Evolutionary conservation across 768 basidiomycete species (phyloP).

Genomic region (Leccinum incarnatum): DNA sequence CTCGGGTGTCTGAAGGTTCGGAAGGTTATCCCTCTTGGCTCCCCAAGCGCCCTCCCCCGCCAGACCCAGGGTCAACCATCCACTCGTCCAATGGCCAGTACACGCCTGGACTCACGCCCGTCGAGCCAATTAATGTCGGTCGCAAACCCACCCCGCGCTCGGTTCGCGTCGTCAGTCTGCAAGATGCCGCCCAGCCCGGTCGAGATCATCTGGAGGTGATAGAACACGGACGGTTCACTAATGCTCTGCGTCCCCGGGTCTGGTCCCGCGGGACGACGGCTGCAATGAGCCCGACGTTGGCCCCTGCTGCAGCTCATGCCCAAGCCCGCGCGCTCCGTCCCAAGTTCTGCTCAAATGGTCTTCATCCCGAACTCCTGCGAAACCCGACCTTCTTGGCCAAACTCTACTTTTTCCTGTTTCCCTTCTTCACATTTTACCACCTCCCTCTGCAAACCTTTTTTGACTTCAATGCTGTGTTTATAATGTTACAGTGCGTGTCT

Average conservation of each 20-base stretch:
- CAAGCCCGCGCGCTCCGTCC: slow-evolving; percentile 47
- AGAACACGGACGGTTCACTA: slow-evolving; percentile 46
- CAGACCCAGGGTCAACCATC: slow-evolving; percentile 69
- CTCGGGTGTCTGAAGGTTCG: slow-evolving; percentile 39
- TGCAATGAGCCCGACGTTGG: slow-evolving; percentile 41
- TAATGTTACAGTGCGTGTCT: slow-evolving; percentile 72
- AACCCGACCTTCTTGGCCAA: slow-evolving; percentile 54
- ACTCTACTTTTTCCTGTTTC: slow-evolving; percentile 66
- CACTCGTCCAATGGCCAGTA: slow-evolving; percentile 50
- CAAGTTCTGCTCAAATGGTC: slow-evolving; percentile 60
- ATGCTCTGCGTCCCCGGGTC: slow-evolving; percentile 43
- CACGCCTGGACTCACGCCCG: slow-evolving; percentile 33
- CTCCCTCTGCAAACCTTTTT: slow-evolving; percentile 78
- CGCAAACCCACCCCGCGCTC: slow-evolving; percentile 78
- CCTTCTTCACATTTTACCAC: slow-evolving; percentile 69
- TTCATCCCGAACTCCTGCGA: slow-evolving; percentile 67
- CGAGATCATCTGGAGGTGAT: slow-evolving; percentile 48
- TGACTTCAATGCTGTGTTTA: slow-evolving; percentile 86
- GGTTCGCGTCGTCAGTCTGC: slow-evolving; percentile 75
- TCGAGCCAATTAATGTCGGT: slow-evolving; percentile 44
- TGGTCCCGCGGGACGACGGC: slow-evolving; percentile 59
- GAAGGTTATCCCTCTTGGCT: slow-evolving; percentile 87
- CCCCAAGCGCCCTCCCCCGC: slow-evolving; percentile 72
- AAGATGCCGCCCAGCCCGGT: slow-evolving; percentile 43
- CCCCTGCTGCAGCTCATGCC: slow-evolving; percentile 37